Evolutionary conservation across 2,329 filamentous ascomycete species (phyloP), one percentile per base, ranked within the genome.

Genomic region (Fusarium sp.): DNA sequence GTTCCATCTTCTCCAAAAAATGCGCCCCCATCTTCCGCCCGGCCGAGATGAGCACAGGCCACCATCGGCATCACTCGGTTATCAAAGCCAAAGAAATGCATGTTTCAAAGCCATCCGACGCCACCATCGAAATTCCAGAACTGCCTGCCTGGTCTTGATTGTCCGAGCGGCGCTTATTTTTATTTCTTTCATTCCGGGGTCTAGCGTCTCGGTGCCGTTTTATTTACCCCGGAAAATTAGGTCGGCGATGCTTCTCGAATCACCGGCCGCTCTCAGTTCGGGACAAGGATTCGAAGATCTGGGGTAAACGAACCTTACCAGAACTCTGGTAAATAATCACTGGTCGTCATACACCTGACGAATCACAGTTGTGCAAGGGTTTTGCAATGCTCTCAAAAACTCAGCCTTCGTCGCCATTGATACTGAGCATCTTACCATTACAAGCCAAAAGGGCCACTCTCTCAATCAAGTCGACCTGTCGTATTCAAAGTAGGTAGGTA

Each of bases 31-130:
- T 58, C 68, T 72, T 73, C 71, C 71, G 70, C 29, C 71, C 66
- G 70, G 63, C 71, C 72, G 72, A 74, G 57, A 63, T 18, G 57
- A 58, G 72, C 72, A 74, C 72, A 63, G 72, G 72, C 72, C 70
- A 71, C 11, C n/a, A 62, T 73, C 71, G 71, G 71, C 69, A 66
- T 63, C 63, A 62, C 43, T 74, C 72, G 72, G 72, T 70, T 72
- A 74, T 66, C 50, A 40, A 35, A 20, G 23, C 42, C 48, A 40
- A 27, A 49, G 21, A 5, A 4, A 37, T 37, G 25, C 23, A 52
- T 35, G 17, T 36, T 33, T 37, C 14, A 48, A 35, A n/a, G n/a
- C n/a, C n/a, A n/a, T n/a, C n/a, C n/a, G n/a, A n/a, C n/a, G 25
- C 31, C 29, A 33, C 48, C 13, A 20, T 20, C 25, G 17, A n/a